Conservation (phyloP, 148 eudicot genomes). For the Rhododendron ferrugineum region DNA sequence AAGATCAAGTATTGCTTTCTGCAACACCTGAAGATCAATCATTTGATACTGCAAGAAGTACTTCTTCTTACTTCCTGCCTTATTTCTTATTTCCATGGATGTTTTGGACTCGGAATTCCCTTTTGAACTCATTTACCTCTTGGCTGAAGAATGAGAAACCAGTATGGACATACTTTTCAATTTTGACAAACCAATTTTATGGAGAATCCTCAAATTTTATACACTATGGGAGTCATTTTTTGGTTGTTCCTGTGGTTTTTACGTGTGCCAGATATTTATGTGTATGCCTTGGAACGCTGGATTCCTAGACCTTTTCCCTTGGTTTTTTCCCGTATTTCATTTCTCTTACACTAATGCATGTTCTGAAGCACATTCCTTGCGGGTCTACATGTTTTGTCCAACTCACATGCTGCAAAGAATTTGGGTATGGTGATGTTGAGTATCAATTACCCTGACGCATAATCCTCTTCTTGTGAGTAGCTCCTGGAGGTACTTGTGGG, state of each 20-base stretch:
- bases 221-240: not conserved
- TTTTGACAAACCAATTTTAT: not conserved
- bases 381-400: not conserved
- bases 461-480: constrained; percentile 32
- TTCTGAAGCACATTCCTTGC: not conserved
- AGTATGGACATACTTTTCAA: not conserved
- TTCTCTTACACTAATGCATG: not conserved
- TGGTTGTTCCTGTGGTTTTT: not conserved
- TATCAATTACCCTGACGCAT: constrained; percentile 29
- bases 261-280: not conserved
- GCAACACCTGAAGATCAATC: constrained; percentile 19
- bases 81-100: not conserved
- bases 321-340: not conserved
- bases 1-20: constrained; percentile 3
- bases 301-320: not conserved
- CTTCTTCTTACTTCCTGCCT: not conserved
- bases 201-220: not conserved
- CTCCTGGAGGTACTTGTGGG: constrained; percentile 15
- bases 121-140: not conserved
- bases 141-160: not conserved
- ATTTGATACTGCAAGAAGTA: constrained; percentile 5
- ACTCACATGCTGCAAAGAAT: not conserved
- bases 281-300: not conserved
- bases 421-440: not conserved
- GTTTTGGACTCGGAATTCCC: not conserved